Base-by-base conservation (phyloP, 1,284 basidiomycete genomes). In the Cutaneotrichosporon cavernicola region DNA sequence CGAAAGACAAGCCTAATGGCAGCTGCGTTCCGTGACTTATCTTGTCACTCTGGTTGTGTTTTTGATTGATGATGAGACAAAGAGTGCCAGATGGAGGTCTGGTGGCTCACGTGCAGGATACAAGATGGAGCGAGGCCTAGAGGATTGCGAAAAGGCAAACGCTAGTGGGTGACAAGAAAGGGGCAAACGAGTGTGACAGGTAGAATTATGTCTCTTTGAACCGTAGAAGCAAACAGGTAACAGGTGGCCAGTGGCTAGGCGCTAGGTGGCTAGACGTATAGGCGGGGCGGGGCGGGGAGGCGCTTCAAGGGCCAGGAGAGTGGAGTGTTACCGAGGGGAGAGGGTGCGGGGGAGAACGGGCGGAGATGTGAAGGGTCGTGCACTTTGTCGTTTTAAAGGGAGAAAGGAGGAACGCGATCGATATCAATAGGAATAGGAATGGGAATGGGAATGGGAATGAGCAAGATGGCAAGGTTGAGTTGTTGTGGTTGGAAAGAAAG, bases 181-280 rank as follows among this genome's bases (percentile, higher is more conserved):
- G 51, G 51, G 51, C 16, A 53, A 32, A 53, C 51, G 51, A 53
- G 51, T 53, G 51, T 53, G 51, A 53, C 51, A 31, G 51, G 51
- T 53, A n/a, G 30, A 26, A 14, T 13, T 18, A n/a, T 16, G 51
- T 34, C 30, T 51, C 50, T 51, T 51, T 18, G 4, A 26, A 50
- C 22, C 5, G 14, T 11, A 26, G 8, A 14, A 13, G 13, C 9
- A 30, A 30, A 13, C 11, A 26, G 26, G 6, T 9, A 26, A 26
- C 26, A 26, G 26, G 26, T 26, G 26, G 26, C 26, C 26, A 26
- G 26, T 26, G 26, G 26, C 3, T 26, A 26, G 26, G 26, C 3
- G 26, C 3, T 26, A 26, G 26, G 26, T 26, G 26, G 26, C 26
- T 26, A 26, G 26, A 26, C 3, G 26, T 26, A 26, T 26, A 26